Evolutionary conservation across 2,329 filamentous ascomycete genomes (phyloP).

Genomic region (Microdochium trichocladiopsis): DNA sequence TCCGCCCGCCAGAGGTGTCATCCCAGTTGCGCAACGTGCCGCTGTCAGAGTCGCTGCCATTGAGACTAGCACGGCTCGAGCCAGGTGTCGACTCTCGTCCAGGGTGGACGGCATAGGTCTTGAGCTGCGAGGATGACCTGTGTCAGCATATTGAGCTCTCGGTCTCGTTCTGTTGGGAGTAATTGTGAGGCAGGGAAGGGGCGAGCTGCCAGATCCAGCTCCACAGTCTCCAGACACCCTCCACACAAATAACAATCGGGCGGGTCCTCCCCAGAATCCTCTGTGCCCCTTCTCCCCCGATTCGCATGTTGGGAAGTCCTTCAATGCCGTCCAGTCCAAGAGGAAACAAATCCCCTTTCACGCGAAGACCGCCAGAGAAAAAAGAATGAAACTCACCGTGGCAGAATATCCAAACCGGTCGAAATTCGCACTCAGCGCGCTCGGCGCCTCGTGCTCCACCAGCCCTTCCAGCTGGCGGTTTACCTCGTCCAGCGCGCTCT

Average conservation of each 20-base stretch:
- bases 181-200: too few species aligned
- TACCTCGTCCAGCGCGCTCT: conserved; percentile 44
- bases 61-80: neutral
- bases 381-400: conserved; percentile 11
- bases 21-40: conserved; percentile 6
- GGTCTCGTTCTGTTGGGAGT: too few species aligned
- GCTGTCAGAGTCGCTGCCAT: neutral
- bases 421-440: conserved; percentile 52
- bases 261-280: too few species aligned
- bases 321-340: too few species aligned
- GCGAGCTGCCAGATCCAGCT: too few species aligned
- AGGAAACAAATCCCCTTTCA: too few species aligned
- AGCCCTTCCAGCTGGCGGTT: conserved; percentile 45
- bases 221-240: too few species aligned
- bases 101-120: neutral
- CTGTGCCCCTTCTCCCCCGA: too few species aligned
- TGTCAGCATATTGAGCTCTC: neutral
- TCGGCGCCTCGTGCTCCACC: conserved; percentile 39
- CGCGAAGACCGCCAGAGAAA: neutral
- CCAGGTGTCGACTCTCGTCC: neutral
- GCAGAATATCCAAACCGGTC: conserved; percentile 53
- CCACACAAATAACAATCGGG: too few species aligned
- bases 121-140: neutral
- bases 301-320: too few species aligned
- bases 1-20: conserved; percentile 25